Base-by-base conservation (phyloP, 768 basidiomycete genomes). In the Hemileccinum rubropunctum region DNA sequence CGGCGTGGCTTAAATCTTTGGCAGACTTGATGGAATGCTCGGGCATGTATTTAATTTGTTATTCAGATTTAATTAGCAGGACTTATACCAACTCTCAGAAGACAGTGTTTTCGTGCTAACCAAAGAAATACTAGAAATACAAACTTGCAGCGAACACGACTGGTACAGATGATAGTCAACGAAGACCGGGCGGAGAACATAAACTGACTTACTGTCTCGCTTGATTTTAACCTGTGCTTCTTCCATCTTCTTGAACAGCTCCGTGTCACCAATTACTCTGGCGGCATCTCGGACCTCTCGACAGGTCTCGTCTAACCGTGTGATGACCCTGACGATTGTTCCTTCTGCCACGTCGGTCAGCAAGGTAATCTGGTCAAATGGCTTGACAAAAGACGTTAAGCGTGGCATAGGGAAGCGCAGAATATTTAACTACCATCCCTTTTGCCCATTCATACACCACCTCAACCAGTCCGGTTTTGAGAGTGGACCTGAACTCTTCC, bases 361-460 rank as follows among this genome's bases (percentile, higher is more conserved):
- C 3, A 79, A 70, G 1, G 91, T 92, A 58, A 99, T 95, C 66
- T 98, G 88, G 62, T 94, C 84, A 67, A 99, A 99, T 1, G 97
- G 91, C 95, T 99, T 58, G 30, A 54, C 45, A 38, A 37, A 20
- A 11, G 12, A 37, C 26, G 30, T 48, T n/a, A 50, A 34, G 33
- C 15, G 10, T n/a, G 28, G 13, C 30, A 42, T 43, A n/a, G 37
- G 9, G 1, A 26, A 11, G 12, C 5, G 15, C 23, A 47, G 4
- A 51, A 26, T 13, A 15, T n/a, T 38, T 54, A 83, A 58, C 17
- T 59, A 95, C 95, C 95, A 95, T 98, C 47, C 97, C 97, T 67
- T 88, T 92, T 0, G 97, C 95, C 97, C 97, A 99, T 68, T 98
- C 97, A 63, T 98, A 98, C 7, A 98, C 97, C 2, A 95, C 97